These are phyloP conservation scores for Aureobasidium sp. DNA, from an alignment of 2,329 filamentous ascomycete genomes.

Conservation along the genomic window DNA sequence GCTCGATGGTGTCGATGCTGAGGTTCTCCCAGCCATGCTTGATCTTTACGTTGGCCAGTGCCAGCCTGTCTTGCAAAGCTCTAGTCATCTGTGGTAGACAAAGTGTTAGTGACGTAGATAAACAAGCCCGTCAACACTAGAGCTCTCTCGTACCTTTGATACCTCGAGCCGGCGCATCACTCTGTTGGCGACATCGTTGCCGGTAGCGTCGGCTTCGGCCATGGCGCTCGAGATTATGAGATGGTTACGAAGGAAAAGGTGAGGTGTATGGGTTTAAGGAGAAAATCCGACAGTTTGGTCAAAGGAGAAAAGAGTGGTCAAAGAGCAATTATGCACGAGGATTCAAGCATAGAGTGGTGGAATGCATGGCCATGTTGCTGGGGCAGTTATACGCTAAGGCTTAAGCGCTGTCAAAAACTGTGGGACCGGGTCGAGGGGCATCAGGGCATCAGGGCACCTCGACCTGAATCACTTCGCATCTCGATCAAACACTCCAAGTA, in stretches of 20 bases:
- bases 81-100: constrained; percentile 66
- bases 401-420: constrained; percentile 6
- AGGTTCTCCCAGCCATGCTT: constrained; percentile 92
- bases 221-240: not conserved
- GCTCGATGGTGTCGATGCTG: constrained; percentile 76
- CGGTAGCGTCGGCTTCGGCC: constrained; percentile 4
- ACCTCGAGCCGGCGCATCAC: constrained; percentile 31
- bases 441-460: too few species aligned
- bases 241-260: not conserved
- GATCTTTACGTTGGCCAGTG: constrained; percentile 93
- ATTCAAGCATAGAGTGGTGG: constrained; percentile 5
- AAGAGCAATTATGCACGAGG: constrained; percentile 12
- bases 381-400: constrained; percentile 7
- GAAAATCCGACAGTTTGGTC: constrained; percentile 12
- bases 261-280: not conserved
- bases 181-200: constrained; percentile 26
- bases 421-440: constrained; percentile 4
- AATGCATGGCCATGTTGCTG: not conserved
- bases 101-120: constrained; percentile 13
- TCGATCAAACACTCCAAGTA: constrained; percentile 4
- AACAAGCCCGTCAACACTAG: not conserved
- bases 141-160: constrained; percentile 25
- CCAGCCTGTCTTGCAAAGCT: constrained; percentile 84
- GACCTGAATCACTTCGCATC: not conserved
- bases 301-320: constrained; percentile 12